Percentiles rank a stretch among this genome's conserved stretches.
Evolutionary conservation across 192 early-diverging fungal species (phyloP).

Genomic region (Coemansia sp.): DNA sequence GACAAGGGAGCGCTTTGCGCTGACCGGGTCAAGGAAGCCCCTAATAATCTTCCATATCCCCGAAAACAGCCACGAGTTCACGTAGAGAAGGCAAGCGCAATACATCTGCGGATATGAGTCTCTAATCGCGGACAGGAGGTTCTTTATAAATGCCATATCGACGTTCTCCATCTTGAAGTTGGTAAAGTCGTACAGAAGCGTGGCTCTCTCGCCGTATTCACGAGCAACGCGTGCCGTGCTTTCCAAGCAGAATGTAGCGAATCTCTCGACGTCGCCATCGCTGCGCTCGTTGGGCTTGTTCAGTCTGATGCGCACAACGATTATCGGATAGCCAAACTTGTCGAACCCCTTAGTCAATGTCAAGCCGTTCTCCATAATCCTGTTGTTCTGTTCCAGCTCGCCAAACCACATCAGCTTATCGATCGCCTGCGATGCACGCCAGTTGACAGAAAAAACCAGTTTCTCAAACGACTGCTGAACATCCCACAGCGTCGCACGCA

Average conservation of each 20-base stretch:
- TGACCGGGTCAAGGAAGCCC: constrained; percentile 78
- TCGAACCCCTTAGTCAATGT: constrained; percentile 50
- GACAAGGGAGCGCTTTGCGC: constrained; percentile 76
- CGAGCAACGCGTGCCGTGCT: constrained; percentile 26
- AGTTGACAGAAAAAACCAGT: constrained; percentile 63
- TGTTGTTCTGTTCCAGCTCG: constrained; percentile 54
- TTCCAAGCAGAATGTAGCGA: constrained; percentile 30
- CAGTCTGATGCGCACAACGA: constrained; percentile 19
- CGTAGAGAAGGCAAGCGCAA: constrained; percentile 67
- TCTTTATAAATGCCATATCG: constrained; percentile 72
- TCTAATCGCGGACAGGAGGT: constrained; percentile 71
- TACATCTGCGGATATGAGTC: constrained; percentile 84
- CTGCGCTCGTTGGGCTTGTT: constrained; percentile 29
- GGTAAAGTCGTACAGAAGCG: constrained; percentile 73
- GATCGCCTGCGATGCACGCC: constrained; percentile 66
- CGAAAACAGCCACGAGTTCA: constrained; percentile 86
- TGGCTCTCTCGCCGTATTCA: constrained; percentile 42
- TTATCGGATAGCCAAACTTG: constrained; percentile 53
- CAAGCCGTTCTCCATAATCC: constrained; percentile 51
- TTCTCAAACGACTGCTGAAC: constrained; percentile 64
- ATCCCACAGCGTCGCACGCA: constrained; percentile 80
- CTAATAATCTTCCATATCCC: constrained; percentile 79
- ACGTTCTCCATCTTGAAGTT: constrained; percentile 70
- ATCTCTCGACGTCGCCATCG: constrained; percentile 19
- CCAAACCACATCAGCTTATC: constrained; percentile 58